phyloP scores from a whole-genome alignment of 768 basidiomycete genomes.

The Phanerochaete carnosa region DNA sequence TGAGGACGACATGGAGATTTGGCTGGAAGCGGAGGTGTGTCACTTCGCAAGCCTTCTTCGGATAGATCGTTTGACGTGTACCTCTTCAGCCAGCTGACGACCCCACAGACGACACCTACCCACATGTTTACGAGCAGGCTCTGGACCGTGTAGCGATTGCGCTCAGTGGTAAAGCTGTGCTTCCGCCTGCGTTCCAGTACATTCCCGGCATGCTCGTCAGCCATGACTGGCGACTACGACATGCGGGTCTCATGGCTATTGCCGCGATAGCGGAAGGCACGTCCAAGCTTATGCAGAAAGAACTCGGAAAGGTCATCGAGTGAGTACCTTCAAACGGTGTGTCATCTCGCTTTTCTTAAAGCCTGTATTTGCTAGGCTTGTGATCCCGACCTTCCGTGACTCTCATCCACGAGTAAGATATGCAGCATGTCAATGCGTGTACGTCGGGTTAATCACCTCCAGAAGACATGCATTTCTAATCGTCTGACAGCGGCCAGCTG shows the following conservation, averaged over 20 bases:
- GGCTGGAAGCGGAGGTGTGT: slow-evolving; percentile 76
- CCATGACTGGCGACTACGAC: slow-evolving; percentile 82
- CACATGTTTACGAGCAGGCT: slow-evolving; percentile 78
- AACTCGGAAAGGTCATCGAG: slow-evolving; percentile 81
- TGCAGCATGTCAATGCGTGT: slow-evolving; percentile 87
- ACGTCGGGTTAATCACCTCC: slow-evolving; percentile 6
- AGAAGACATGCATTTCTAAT: neutral
- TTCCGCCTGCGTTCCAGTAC: slow-evolving; percentile 79
- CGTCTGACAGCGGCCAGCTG: slow-evolving; percentile 64
- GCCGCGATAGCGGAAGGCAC: slow-evolving; percentile 85
- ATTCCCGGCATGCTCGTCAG: slow-evolving; percentile 80
- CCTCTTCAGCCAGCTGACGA: slow-evolving; percentile 53
- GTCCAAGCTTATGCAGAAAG: slow-evolving; percentile 75
- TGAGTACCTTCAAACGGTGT: slow-evolving; percentile 31
- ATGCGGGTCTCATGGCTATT: slow-evolving; percentile 86
- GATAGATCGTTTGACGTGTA: neutral
- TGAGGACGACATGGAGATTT: slow-evolving; percentile 53
- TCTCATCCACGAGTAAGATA: slow-evolving; percentile 68
- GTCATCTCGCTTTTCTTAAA: neutral
- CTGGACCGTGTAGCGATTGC: slow-evolving; percentile 81
- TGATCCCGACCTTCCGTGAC: slow-evolving; percentile 76
- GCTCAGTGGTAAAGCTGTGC: slow-evolving; percentile 68
- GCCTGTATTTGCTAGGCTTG: slow-evolving; percentile 43
- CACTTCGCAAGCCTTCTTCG: slow-evolving; percentile 1
- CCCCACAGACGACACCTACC: slow-evolving; percentile 62